Evolutionary conservation across 352 stramenopile genomes (phyloP), one percentile per base, ranked within the genome.

Genomic region (Halophytophthora polymorphica): DNA sequence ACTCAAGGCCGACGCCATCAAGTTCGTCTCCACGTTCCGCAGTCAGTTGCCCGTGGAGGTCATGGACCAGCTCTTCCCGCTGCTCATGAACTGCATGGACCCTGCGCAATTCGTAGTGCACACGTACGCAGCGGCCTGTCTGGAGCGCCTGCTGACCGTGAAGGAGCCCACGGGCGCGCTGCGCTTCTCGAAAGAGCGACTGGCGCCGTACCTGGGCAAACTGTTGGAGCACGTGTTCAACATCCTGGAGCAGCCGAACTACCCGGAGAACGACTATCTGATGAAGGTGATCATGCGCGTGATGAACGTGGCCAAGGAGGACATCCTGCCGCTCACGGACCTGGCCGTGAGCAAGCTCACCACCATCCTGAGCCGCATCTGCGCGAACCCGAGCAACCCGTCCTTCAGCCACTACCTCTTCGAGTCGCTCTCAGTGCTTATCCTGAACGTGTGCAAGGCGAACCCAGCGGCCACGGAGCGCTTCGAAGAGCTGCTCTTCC

Each of bases 391-490:
- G 22, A 96, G 93, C 51, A 99, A 99, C 69, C 97, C 97, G 18
- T 93, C 93, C 19, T 99, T 98, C 75, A 99, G 98, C 58, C 97
- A 99, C 70, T 99, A 97, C 58, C 71, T 99, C 8, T 99, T 99
- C 61, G 97, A 99, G 73, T 98, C 95, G 12, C 86, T 99, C 33
- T 98, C 97, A 0, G 93, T 98, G 17, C 67, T 98, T 13, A 94
- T 99, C 39, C 63, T 92, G 38, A 93, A 96, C 38, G 91, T 97
- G 8, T 98, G 90, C 66, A 89, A 93, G 58, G 75, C 81, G 10
- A 91, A 88, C 43, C 74, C 85, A 3, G 66, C 52, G 10, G 71
- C 80, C 3, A 93, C 77, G 0, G 86, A 91, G 42, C 80, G 75
- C 34, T 98, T 99, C 49, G 97, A 99, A 74, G 67, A 73, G 15